Evolutionary conservation across 139 green algal species (phyloP), one percentile per base, ranked within the genome.

Genomic region (Desmodesmus armatus): DNA sequence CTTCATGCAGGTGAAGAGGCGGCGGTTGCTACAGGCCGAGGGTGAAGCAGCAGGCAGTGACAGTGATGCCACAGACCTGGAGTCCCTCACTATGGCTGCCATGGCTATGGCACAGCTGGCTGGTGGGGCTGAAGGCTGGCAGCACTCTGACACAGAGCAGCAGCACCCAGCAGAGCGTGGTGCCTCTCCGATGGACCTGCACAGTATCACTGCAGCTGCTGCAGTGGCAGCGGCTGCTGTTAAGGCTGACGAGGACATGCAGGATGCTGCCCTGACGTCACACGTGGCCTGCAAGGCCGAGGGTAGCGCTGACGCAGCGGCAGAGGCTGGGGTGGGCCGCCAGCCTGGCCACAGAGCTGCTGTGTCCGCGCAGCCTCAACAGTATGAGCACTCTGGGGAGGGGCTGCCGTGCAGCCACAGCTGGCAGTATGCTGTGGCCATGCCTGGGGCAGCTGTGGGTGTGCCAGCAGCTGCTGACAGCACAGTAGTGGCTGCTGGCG

Each of bases 81-180:
- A 85, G 15, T 84, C 78, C 25, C 39, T 84, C 33, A 40, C 60
- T 13, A 77, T 85, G 41, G 80, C 80, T n/a, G 80, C 80, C 19
- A 75, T 75, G 41, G 80, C 80, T 21, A 80, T 80, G 5, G 80
- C 80, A 55, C 51, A 86, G 51, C 39, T 86, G 37, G 80, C 80
- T n/a, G n/a, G n/a, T n/a, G n/a, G n/a, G n/a, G n/a, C n/a, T n/a
- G n/a, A n/a, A 31, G 67, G 33, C 67, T 31, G 33, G 15, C 67
- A 5, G n/a, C n/a, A n/a, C n/a, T n/a, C n/a, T n/a, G n/a, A n/a
- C n/a, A 7, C 76, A 82, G 23, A 43, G 76, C 25, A 44, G 78
- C 19, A 55, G 78, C 62, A 77, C 62, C 41, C 41, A 75, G 29
- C 78, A 84, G 31, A 43, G 23, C 17, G 71, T 27, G 13, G n/a